These are phyloP conservation scores for Tricholoma sp. DNA, from an alignment of 768 basidiomycete genomes.

Conservation along the genomic window DNA sequence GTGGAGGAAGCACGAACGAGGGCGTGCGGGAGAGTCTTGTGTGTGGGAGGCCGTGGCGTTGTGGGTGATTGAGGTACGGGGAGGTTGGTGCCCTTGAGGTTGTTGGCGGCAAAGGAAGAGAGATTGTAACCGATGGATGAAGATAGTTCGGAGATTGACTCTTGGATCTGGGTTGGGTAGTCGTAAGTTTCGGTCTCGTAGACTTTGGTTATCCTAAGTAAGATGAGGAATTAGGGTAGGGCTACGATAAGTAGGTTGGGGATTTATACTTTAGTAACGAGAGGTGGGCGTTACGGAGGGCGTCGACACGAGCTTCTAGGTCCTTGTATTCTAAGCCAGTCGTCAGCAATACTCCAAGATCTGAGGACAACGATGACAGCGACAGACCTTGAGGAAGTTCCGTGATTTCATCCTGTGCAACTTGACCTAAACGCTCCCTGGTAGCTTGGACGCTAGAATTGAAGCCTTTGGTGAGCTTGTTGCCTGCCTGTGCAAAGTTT, in stretches of 20 bases:
- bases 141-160: slow-evolving; percentile 69
- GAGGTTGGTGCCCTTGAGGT: slow-evolving; percentile 85
- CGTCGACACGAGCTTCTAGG: slow-evolving; percentile 92
- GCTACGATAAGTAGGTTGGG: background rate
- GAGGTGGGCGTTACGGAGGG: slow-evolving; percentile 74
- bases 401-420: slow-evolving; percentile 89
- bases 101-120: slow-evolving; percentile 80
- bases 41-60: slow-evolving; percentile 53
- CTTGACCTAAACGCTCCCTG: slow-evolving; percentile 81
- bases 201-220: slow-evolving; percentile 71
- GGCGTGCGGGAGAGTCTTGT: slow-evolving; percentile 97
- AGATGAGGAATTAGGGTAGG: background rate
- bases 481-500: slow-evolving; percentile 72
- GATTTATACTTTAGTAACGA: slow-evolving; percentile 64
- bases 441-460: slow-evolving; percentile 82
- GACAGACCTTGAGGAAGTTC: slow-evolving; percentile 77
- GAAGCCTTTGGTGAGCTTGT: slow-evolving; percentile 74
- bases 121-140: slow-evolving; percentile 68
- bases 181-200: slow-evolving; percentile 87
- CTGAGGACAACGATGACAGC: background rate
- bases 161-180: slow-evolving; percentile 86
- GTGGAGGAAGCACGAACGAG: slow-evolving; percentile 74
- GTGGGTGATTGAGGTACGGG: slow-evolving; percentile 61
- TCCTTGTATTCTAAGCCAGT: slow-evolving; percentile 83
- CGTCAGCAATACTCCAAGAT: background rate